Evolutionary conservation across 257 asterid genomes (phyloP), one percentile per base, ranked within the genome.

Genomic region (Avicennia marina): DNA sequence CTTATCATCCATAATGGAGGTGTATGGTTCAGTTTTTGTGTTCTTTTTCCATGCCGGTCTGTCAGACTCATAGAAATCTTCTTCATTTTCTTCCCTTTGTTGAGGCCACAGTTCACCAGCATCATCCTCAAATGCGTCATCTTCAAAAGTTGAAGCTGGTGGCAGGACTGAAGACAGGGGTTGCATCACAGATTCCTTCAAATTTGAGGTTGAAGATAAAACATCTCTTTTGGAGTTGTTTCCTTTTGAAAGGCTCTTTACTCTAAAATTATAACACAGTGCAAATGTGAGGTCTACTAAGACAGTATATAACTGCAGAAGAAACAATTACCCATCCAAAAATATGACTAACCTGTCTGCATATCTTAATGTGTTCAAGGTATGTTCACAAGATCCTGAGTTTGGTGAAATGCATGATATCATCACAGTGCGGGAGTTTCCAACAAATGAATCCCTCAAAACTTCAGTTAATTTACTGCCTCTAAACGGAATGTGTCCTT

Each of bases 381-480:
- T 78, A 70, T 93, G 98, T 67, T 93, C 98, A 60, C 96, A 93
- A 21, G 96, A 93, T 66, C 98, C 97, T 4, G 97, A 70, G 60
- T 81, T 83, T 26, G 98, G 97, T 11, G 97, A 86, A 65, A 93
- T 77, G 38, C 97, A 93, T 32, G 98, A 86, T 43, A 89, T 74
- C 98, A 91, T 91, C 15, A 91, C 98, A 17, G 98, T 88, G 18
- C 97, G 84, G 54, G 96, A 85, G 68, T 93, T 84, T 62, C 98
- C 98, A 53, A 89, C 95, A 58, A 93, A 93, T 3, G 96, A 93
- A 67, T 93, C 98, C 72, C 98, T 77, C 60, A 89, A 68, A 21
- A 93, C 97, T 74, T 89, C 96, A 33, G 97, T 93, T 72, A 88
- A 63, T 77, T 91, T 91, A 77, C 98, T 88, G 73, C 98, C 98